These are phyloP conservation scores for Trichosanthes cucumerina DNA, from an alignment of 306 rosid genomes.

Conservation along the genomic window DNA sequence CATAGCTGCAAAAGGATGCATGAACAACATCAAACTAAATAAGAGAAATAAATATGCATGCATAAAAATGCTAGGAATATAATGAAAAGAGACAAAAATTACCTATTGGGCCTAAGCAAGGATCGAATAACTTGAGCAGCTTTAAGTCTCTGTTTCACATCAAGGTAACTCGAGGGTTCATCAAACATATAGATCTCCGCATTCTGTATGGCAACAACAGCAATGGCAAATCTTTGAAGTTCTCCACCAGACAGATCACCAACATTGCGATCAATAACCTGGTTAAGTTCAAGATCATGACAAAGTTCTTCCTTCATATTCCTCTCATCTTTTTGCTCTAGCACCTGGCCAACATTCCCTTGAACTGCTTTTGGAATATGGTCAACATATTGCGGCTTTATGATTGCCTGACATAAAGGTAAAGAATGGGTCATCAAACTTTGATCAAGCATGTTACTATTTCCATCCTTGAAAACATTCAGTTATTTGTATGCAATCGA, in stretches of 20 bases:
- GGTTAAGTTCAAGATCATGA: constrained; percentile 77
- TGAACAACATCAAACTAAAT: background rate
- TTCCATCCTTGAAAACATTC: background rate
- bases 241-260: constrained; percentile 98
- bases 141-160: constrained; percentile 92
- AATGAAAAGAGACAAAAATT: background rate
- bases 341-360: constrained; percentile 94
- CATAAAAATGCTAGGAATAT: background rate
- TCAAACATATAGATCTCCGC: constrained; percentile 99
- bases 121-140: constrained; percentile 92
- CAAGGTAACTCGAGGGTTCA: constrained; percentile 97
- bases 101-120: constrained; percentile 88
- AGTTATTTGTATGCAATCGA: background rate
- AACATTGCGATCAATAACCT: constrained; percentile 89
- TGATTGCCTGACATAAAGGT: constrained; percentile 48
- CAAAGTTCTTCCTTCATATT: constrained; percentile 59
- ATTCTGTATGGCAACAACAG: constrained; percentile 84
- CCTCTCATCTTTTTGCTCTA: constrained; percentile 82
- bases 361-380: constrained; percentile 97
- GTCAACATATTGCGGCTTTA: constrained; percentile 98
- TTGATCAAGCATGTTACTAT: background rate
- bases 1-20: constrained; percentile 57
- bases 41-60: background rate
- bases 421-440: background rate
- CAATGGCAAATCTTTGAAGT: constrained; percentile 98